A percentile compares a stretch with the other conserved stretches of the same genome.
Evolutionary conservation across 495 filamentous ascomycete species (phyloP).

Genomic region (Clavariopsis aquatica): DNA sequence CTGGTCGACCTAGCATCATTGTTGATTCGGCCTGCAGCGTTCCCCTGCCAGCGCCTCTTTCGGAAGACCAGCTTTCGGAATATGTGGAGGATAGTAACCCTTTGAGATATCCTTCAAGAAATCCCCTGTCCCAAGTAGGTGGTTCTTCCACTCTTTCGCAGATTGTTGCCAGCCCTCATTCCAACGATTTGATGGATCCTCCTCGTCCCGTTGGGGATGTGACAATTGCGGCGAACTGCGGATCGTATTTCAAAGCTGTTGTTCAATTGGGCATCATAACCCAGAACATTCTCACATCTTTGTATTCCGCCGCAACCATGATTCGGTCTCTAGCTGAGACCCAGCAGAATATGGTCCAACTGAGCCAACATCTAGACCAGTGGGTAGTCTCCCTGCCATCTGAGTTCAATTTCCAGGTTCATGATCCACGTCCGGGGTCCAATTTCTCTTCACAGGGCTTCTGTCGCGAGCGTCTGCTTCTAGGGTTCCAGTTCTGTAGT

Average conservation of each 20-base stretch:
- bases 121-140: not conserved
- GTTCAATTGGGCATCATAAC: constrained; percentile 19
- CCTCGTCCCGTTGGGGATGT: not conserved
- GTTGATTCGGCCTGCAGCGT: constrained; percentile 56
- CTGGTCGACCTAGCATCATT: constrained; percentile 61
- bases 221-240: constrained; percentile 2
- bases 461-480: constrained; percentile 7
- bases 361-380: constrained; percentile 3
- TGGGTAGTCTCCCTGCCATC: constrained; percentile 14
- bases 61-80: constrained; percentile 54
- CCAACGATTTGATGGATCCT: not conserved
- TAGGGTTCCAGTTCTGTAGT: constrained; percentile 10
- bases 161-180: not conserved
- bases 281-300: constrained; percentile 14
- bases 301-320: constrained; percentile 24
- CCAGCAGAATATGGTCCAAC: constrained; percentile 8
- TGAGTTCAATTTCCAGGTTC: constrained; percentile 9
- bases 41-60: constrained; percentile 57
- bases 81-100: not conserved
- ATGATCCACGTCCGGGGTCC: not conserved
- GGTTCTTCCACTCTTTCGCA: not conserved
- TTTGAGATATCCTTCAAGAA: not conserved
- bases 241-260: constrained; percentile 16
- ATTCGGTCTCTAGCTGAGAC: constrained; percentile 6
- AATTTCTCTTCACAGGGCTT: not conserved